Evolutionary conservation across 2,329 filamentous ascomycete genomes (phyloP).

Genomic region (Cercospora sp.): DNA sequence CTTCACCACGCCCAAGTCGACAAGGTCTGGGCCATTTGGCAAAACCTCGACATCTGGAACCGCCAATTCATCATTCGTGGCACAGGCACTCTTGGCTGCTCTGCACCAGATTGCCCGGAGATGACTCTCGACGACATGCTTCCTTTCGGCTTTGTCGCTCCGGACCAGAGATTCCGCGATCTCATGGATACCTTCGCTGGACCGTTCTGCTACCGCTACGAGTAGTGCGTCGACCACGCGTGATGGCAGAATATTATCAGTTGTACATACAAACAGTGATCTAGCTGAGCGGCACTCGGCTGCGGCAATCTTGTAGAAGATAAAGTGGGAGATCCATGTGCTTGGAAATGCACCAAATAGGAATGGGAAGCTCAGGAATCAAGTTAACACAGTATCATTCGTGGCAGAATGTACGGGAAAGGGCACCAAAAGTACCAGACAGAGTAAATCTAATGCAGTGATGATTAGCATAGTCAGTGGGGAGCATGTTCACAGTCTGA

Average conservation of each 20-base stretch:
- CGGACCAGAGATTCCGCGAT: constrained; percentile 30
- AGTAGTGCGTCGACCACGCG: constrained; percentile 15
- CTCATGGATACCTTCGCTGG: constrained; percentile 38
- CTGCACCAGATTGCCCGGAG: constrained; percentile 46
- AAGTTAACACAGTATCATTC: neutral
- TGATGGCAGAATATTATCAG: neutral
- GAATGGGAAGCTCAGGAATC: neutral
- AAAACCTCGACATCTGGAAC: constrained; percentile 46
- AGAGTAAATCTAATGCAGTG: neutral
- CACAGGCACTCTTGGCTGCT: constrained; percentile 47
- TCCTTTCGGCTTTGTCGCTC: constrained; percentile 36
- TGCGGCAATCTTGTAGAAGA: neutral
- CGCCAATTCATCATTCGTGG: constrained; percentile 45
- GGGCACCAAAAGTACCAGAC: neutral
- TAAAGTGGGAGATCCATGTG: neutral
- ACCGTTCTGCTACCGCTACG: constrained; percentile 39
- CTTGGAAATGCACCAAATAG: neutral
- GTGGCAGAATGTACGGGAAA: neutral
- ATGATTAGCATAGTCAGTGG: neutral
- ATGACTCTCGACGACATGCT: constrained; percentile 49
- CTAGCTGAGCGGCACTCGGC: neutral
- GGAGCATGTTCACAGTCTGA: no score
- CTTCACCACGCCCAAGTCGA: constrained; percentile 51
- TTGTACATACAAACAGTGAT: neutral
- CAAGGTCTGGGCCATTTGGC: constrained; percentile 51